phyloP scores from a whole-genome alignment of 768 basidiomycete species.

The Auricularia heimuer region DNA sequence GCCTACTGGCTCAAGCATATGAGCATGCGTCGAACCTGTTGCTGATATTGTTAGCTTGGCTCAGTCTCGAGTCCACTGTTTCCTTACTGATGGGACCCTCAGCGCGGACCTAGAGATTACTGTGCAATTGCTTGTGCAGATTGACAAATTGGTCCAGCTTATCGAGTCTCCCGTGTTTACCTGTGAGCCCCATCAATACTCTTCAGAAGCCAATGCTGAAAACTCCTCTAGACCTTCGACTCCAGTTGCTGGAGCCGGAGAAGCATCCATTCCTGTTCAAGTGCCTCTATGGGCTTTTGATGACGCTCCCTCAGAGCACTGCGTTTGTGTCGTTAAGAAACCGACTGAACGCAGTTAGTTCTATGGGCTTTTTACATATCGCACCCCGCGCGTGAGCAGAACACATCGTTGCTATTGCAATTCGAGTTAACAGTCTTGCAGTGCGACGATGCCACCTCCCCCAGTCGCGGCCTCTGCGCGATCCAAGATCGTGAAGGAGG shows the following conservation, averaged over 20 bases:
- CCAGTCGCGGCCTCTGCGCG: conserved; percentile 38
- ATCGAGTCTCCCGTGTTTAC: conserved; percentile 99
- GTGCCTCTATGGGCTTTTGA: conserved; percentile 91
- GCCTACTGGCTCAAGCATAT: conserved; percentile 94
- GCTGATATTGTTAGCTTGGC: conserved; percentile 71
- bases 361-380: conserved; percentile 87
- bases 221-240: conserved; percentile 53
- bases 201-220: neutral
- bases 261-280: conserved; percentile 95
- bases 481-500: conserved; percentile 71
- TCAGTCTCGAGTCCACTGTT: conserved; percentile 6
- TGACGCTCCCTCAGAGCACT: conserved; percentile 94
- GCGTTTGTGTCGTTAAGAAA: conserved; percentile 93
- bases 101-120: conserved; percentile 97
- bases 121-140: conserved; percentile 86
- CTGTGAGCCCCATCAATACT: conserved; percentile 39
- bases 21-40: conserved; percentile 96
- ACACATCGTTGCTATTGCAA: neutral
- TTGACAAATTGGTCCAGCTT: conserved; percentile 94
- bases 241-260: conserved; percentile 95
- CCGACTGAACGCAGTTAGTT: conserved; percentile 88
- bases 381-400: conserved; percentile 68
- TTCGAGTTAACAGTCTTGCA: neutral
- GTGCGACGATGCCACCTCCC: conserved; percentile 9
- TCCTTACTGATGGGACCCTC: neutral